phyloP scores from a whole-genome alignment of 345 rosid genomes.

The Mangifera indica region DNA sequence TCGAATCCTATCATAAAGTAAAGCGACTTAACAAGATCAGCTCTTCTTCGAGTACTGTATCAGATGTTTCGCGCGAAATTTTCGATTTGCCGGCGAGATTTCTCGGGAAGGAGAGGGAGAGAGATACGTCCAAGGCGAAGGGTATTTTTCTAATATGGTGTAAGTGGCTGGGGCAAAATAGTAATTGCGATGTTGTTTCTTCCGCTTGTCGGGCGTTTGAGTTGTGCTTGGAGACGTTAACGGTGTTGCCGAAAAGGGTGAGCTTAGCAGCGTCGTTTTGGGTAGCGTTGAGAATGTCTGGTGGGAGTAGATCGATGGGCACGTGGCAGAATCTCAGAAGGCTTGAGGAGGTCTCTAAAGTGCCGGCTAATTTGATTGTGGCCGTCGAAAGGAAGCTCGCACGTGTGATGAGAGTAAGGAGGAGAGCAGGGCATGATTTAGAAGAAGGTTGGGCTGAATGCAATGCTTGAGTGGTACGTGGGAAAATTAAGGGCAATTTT shows the following conservation, averaged over 20 bases:
- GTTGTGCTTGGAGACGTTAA: constrained; percentile 22
- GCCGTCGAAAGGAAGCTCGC: constrained; percentile 33
- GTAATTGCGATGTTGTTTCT: constrained; percentile 12
- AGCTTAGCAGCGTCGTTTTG: constrained; percentile 47
- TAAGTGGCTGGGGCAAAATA: constrained; percentile 31
- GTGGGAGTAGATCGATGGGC: constrained; percentile 9
- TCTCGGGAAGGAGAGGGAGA: neutral
- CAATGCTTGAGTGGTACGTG: constrained; percentile 17
- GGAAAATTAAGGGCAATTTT: neutral
- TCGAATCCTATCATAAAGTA: neutral
- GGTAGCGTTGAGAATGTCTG: constrained; percentile 32
- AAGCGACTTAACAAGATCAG: neutral
- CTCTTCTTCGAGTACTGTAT: constrained; percentile 11
- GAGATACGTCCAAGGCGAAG: constrained; percentile 25
- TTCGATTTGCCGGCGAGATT: constrained; percentile 1
- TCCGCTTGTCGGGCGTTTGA: constrained; percentile 30
- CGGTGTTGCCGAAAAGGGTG: constrained; percentile 29
- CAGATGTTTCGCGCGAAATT: constrained; percentile 14
- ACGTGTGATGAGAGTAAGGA: constrained; percentile 13
- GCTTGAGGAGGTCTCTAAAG: constrained; percentile 38
- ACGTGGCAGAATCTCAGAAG: constrained; percentile 36
- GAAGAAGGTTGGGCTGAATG: constrained; percentile 56
- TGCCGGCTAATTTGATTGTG: constrained; percentile 42
- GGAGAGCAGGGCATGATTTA: constrained; percentile 7
- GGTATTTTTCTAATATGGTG: constrained; percentile 39